Evolutionary conservation across 2,329 filamentous ascomycete species (phyloP), one percentile per base, ranked within the genome.

Genomic region (Colletotrichum zoysiae): DNA sequence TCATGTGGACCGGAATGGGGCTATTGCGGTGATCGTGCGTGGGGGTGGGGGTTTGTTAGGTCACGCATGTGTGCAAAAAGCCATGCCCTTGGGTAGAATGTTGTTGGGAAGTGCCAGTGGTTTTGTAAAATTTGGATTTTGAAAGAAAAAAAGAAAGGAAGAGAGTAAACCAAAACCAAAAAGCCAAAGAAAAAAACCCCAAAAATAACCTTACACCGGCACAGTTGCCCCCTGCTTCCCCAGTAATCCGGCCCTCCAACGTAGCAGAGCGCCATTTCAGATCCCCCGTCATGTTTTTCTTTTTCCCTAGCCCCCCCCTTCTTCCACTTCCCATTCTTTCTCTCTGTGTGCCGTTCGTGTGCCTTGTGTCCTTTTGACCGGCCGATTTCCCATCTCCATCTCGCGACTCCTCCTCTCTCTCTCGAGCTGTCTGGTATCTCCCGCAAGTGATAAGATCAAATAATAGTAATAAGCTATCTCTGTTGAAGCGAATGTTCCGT

Each of bases 401-500:
- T 14, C 20, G 30, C 30, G 3, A 12, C 56, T 20, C 35, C 44
- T 51, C 4, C 44, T n/a, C 35, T 20, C 64, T 16, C n/a, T 50
- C 46, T 23, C 44, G 33, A 23, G 44, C 2, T 4, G 18, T 30
- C 26, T 40, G 57, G 40, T 51, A 58, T 26, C 64, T 38, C 44
- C 33, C 38, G 40, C 18, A 23, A 48, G 16, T 58, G 35, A 23
- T 23, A 23, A 14, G 50, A n/a, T 20, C 62, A 33, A 30, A 30
- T 30, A 30, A 35, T 65, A 18, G 18, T 23, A 26, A 23, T 46
- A 71, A n/a, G 35, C 50, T 40, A 35, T 71, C 69, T 71, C 68
- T 72, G 66, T 57, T 72, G 65, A 72, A 72, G 60, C 70, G 66
- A 72, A 72, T 61, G 70, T 72, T 61, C 56, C 66, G 23, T 61